Conservation (phyloP, 2,329 filamentous ascomycete species). For the Lachnellula occidentalis region DNA sequence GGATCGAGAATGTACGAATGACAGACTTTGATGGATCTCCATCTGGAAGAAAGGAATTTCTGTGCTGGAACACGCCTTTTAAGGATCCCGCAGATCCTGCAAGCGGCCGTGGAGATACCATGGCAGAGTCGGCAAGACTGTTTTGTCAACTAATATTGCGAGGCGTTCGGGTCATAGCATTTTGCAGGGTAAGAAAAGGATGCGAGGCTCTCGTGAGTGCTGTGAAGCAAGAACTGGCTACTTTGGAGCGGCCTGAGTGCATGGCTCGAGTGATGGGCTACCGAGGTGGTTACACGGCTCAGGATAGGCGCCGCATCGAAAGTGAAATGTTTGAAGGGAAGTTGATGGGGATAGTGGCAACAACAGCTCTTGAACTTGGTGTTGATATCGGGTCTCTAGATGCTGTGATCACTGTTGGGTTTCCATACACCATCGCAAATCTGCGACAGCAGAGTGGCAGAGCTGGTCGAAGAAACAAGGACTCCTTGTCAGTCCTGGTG, state of each 20-base stretch:
- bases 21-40: constrained; percentile 92
- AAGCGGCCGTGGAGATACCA: constrained; percentile 76
- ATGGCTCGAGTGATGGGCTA: constrained; percentile 87
- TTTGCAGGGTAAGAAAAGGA: constrained; percentile 80
- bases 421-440: constrained; percentile 93
- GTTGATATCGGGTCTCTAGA: constrained; percentile 94
- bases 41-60: constrained; percentile 84
- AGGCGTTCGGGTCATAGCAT: constrained; percentile 87
- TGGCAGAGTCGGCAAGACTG: constrained; percentile 80
- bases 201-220: constrained; percentile 81
- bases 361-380: constrained; percentile 85
- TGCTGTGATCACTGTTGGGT: constrained; percentile 88
- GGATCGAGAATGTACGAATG: constrained; percentile 71
- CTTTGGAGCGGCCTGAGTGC: constrained; percentile 68
- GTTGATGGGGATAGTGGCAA: constrained; percentile 87
- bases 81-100: constrained; percentile 83
- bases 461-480: constrained; percentile 85
- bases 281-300: constrained; percentile 86
- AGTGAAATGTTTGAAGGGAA: constrained; percentile 96
- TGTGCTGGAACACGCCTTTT: constrained; percentile 97
- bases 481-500: constrained; percentile 84
- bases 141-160: constrained; percentile 87
- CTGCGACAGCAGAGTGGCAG: constrained; percentile 90
- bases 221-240: constrained; percentile 70
- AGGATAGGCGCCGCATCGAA: constrained; percentile 84